Conservation (phyloP, 2,329 filamentous ascomycete species). For the Botrytis sinoallii region DNA sequence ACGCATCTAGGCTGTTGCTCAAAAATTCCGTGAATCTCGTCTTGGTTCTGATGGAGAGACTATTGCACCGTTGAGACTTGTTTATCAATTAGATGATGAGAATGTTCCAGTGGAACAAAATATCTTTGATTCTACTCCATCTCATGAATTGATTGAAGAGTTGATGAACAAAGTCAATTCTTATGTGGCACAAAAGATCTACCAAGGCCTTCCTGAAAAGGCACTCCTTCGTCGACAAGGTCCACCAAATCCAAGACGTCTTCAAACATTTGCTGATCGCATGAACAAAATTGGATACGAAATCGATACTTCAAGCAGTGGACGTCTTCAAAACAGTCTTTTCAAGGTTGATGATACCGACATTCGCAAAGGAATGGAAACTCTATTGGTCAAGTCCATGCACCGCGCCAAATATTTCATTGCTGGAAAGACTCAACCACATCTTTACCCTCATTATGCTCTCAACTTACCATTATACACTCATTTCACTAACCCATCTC, state of each 20-base stretch:
- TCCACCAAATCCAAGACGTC: slow-evolving; percentile 79
- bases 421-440: slow-evolving; percentile 71
- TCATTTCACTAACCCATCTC: slow-evolving; percentile 93
- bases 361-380: slow-evolving; percentile 97
- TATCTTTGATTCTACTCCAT: slow-evolving; percentile 85
- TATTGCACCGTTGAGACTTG: slow-evolving; percentile 79
- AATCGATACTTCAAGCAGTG: slow-evolving; percentile 85
- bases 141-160: slow-evolving; percentile 93
- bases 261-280: slow-evolving; percentile 86
- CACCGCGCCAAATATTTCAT: slow-evolving; percentile 94
- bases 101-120: slow-evolving; percentile 96
- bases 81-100: slow-evolving; percentile 95
- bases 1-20: slow-evolving; percentile 61
- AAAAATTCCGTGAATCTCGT: slow-evolving; percentile 86
- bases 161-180: slow-evolving; percentile 89
- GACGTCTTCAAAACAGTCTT: slow-evolving; percentile 86
- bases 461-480: slow-evolving; percentile 93
- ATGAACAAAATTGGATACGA: slow-evolving; percentile 91
- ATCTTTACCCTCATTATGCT: slow-evolving; percentile 82
- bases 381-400: slow-evolving; percentile 91
- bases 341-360: slow-evolving; percentile 89
- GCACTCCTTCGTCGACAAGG: slow-evolving; percentile 85
- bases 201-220: slow-evolving; percentile 79
- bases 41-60: slow-evolving; percentile 76
- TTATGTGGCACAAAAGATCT: slow-evolving; percentile 82